A percentile compares a stretch with the other conserved stretches of the same genome.
phyloP scores from a whole-genome alignment of 257 asterid genomes.

The Fraxinus excelsior region DNA sequence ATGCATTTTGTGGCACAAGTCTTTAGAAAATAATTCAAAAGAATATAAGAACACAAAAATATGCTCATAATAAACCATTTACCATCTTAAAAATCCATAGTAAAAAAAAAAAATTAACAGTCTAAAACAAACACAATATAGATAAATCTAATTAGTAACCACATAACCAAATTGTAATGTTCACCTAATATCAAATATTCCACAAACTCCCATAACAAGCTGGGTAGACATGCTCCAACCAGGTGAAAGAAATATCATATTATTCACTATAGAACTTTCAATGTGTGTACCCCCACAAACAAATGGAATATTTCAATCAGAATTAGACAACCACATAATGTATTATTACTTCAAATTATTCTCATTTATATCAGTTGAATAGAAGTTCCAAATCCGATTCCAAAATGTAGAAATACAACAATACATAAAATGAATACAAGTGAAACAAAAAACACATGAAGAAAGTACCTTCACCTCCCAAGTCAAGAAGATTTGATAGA shows the following conservation, averaged over 20 bases:
- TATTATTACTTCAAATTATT: not conserved
- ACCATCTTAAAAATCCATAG: not conserved
- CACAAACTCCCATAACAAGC: not conserved
- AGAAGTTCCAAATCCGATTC: not conserved
- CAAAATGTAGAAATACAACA: not conserved
- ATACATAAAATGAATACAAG: not conserved
- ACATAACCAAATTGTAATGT: not conserved
- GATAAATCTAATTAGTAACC: not conserved
- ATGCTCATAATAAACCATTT: not conserved
- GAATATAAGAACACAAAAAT: not conserved
- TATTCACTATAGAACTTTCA: not conserved
- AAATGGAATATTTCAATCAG: not conserved
- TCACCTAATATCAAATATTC: not conserved
- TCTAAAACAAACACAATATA: not conserved
- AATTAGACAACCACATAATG: not conserved
- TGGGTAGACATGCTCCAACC: not conserved
- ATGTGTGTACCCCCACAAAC: not conserved
- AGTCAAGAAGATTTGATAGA: constrained; percentile 42
- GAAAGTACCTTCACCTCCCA: constrained; percentile 13
- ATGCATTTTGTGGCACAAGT: not conserved
- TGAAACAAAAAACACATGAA: not conserved
- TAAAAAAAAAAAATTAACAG: not conserved
- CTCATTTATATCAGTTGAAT: not conserved
- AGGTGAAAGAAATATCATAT: not conserved
- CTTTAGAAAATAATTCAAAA: not conserved